Conservation (phyloP, 2,329 filamentous ascomycete genomes). For the Myriangium duriaei region DNA sequence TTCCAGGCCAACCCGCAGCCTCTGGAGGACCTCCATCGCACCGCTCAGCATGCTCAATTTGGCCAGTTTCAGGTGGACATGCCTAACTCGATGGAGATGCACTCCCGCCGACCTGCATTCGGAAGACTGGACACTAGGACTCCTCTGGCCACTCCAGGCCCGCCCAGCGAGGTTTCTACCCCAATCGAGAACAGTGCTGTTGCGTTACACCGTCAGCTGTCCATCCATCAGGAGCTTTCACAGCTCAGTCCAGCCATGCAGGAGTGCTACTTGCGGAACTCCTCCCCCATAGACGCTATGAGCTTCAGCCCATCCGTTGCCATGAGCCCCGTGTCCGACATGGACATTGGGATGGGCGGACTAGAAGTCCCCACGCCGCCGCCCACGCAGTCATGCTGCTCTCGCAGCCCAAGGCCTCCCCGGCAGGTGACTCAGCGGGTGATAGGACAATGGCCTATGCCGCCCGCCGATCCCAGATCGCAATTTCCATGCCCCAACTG, state of each 20-base stretch:
- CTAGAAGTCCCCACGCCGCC: neutral
- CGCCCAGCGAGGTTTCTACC: neutral
- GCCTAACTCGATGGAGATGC: neutral
- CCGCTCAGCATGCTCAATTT: constrained; percentile 5
- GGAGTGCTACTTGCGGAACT: neutral
- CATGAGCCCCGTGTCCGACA: constrained; percentile 4
- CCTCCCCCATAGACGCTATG: no score
- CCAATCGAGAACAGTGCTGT: constrained; percentile 1
- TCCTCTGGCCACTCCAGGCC: neutral
- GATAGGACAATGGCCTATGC: no score
- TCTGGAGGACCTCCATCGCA: neutral
- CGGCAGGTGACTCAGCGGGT: no score
- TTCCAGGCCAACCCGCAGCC: constrained; percentile 2
- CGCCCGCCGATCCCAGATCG: neutral
- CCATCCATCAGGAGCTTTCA: constrained; percentile 3
- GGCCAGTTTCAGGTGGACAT: constrained; percentile 7
- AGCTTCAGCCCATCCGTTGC: no score
- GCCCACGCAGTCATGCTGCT: constrained; percentile 11
- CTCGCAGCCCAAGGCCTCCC: no score
- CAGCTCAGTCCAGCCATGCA: constrained; percentile 4
- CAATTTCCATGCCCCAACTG: constrained; percentile 12
- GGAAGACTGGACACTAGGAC: no score
- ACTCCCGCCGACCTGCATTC: no score
- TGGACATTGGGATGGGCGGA: constrained; percentile 5
- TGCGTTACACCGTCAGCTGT: constrained; percentile 4